Conservation (phyloP, 768 basidiomycete genomes). For the Mycena haematopus region DNA sequence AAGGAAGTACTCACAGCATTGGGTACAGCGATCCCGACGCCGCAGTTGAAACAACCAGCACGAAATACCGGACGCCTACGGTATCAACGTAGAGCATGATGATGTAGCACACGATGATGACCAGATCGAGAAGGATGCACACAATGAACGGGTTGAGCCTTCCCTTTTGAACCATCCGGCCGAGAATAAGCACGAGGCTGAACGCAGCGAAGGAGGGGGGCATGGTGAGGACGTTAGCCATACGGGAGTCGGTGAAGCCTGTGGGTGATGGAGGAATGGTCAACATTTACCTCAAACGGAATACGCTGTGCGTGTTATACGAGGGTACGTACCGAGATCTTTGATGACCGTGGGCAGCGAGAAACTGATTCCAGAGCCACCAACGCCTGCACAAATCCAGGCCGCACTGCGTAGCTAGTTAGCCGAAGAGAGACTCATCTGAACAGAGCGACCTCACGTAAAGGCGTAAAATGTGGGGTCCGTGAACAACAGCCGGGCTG, state of each 20-base stretch:
- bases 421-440: background rate
- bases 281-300: background rate
- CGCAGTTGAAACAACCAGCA: slow-evolving; percentile 30
- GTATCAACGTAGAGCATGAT: slow-evolving; percentile 29
- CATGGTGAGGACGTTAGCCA: slow-evolving; percentile 35
- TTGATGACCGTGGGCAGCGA: slow-evolving; percentile 33
- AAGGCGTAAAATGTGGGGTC: slow-evolving; percentile 32
- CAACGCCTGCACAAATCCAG: slow-evolving; percentile 32
- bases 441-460: slow-evolving; percentile 10
- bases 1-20: slow-evolving; percentile 16
- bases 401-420: slow-evolving; percentile 11
- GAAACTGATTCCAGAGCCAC: slow-evolving; percentile 31
- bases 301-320: background rate
- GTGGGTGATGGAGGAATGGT: background rate
- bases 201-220: slow-evolving; percentile 33
- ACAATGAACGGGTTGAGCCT: slow-evolving; percentile 30
- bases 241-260: slow-evolving; percentile 32
- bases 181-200: slow-evolving; percentile 22
- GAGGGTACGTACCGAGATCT: slow-evolving; percentile 29
- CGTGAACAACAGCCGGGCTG: slow-evolving; percentile 22
- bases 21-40: slow-evolving; percentile 32
- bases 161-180: slow-evolving; percentile 24
- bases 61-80: slow-evolving; percentile 29
- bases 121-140: slow-evolving; percentile 29
- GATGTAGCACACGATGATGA: slow-evolving; percentile 31